These are phyloP conservation scores for Angophora floribunda DNA, from an alignment of 345 rosid species.

Conservation along the genomic window DNA sequence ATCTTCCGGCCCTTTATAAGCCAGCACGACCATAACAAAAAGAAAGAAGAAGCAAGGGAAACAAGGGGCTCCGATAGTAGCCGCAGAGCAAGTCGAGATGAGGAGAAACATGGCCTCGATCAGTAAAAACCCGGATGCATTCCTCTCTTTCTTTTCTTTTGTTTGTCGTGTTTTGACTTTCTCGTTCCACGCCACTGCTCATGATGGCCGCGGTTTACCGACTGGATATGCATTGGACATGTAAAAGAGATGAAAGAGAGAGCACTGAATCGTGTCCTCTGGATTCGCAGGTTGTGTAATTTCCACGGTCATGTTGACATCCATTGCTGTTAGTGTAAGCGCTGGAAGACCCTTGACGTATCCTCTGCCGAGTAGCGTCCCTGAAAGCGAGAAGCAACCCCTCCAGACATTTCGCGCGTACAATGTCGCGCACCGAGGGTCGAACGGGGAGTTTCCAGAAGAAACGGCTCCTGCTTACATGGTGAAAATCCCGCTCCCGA, in stretches of 20 bases:
- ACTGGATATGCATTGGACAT: not conserved
- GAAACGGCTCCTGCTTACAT: constrained; percentile 35
- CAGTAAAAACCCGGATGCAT: not conserved
- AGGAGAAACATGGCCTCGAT: not conserved
- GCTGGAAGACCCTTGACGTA: not conserved
- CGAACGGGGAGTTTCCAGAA: constrained; percentile 37
- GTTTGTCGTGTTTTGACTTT: not conserved
- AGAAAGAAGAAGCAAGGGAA: not conserved
- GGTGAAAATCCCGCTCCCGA: not conserved
- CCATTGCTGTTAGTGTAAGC: not conserved
- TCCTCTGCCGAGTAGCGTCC: not conserved
- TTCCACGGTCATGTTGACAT: not conserved
- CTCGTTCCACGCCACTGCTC: not conserved
- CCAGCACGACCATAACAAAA: not conserved
- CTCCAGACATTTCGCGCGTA: constrained; percentile 30
- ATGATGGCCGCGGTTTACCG: not conserved
- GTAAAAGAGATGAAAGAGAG: not conserved
- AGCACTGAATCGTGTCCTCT: not conserved
- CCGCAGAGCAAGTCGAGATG: not conserved
- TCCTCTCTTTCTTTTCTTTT: not conserved
- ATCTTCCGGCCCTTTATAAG: not conserved
- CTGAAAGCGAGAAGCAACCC: not conserved
- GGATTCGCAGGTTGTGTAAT: not conserved
- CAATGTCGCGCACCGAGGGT: constrained; percentile 35
- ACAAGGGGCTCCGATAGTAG: not conserved